These are phyloP conservation scores for Herpotrichia juniperi DNA, from an alignment of 2,329 filamentous ascomycete genomes.

Conservation along the genomic window DNA sequence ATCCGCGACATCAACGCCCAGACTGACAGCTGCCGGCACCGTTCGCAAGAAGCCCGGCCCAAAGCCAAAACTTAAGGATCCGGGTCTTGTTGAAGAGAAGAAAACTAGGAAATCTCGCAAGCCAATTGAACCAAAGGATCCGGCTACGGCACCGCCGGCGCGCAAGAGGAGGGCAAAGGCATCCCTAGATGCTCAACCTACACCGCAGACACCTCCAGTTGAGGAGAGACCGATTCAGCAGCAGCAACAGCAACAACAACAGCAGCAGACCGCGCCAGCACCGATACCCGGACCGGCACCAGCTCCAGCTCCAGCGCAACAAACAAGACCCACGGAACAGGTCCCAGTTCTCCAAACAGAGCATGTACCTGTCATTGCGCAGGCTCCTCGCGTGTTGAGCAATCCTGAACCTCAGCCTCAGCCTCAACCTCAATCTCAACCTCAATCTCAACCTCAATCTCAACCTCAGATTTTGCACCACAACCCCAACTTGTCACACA, in stretches of 20 bases:
- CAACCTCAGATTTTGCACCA: no score
- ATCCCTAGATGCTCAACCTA: constrained; percentile 39
- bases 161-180: constrained; percentile 58
- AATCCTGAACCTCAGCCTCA: constrained; percentile 47
- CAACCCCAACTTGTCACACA: constrained; percentile 44
- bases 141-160: constrained; percentile 48
- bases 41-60: constrained; percentile 51
- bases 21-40: constrained; percentile 43
- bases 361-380: constrained; percentile 30
- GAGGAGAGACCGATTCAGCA: constrained; percentile 12
- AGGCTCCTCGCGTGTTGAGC: constrained; percentile 41
- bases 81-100: constrained; percentile 48
- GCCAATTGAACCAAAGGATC: constrained; percentile 56
- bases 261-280: no score
- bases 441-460: no score
- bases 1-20: constrained; percentile 31
- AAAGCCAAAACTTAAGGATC: constrained; percentile 48
- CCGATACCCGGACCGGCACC: not conserved
- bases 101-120: constrained; percentile 54
- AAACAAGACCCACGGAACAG: constrained; percentile 35
- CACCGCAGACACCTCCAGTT: constrained; percentile 11
- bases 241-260: constrained; percentile 7
- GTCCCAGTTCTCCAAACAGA: constrained; percentile 31
- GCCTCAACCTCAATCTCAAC: no score
- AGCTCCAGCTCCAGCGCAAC: constrained; percentile 23